Base-by-base conservation (phyloP, 2,329 filamentous ascomycete genomes). In the Aspergillus melleus region DNA sequence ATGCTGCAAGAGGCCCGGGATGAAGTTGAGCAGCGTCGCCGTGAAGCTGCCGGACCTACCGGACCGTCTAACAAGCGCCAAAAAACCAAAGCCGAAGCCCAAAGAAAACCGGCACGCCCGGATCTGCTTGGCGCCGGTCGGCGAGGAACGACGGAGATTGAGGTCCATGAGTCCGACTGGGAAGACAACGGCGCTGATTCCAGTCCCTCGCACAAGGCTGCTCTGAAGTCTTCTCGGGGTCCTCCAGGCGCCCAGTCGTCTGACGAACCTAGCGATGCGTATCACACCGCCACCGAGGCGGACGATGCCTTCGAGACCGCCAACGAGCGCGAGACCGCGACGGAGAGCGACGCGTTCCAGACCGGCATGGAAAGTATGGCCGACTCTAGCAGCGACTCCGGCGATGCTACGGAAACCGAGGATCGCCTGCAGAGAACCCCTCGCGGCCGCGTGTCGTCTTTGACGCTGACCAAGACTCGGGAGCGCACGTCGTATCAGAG, bases 1-100 rank as follows among this genome's bases (percentile, higher is more conserved):
- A 91, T 99, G 85, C 86, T 98, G 30, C 94, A 98, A 78, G 95
- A 99, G 70, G 90, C 94, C 24, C 88, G 93, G 39, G 95, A 99
- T 72, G 95, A 99, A 70, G 80, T 99, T 29, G 95, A 92, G 75
- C 77, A 86, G 51, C 85, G 88, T 61, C 82, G 85, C 52, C 81
- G 78, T 55, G 86, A 81, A 58, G 84, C 86, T 32, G 55, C 78
- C 77, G 51, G 72, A 24, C 61, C 69, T 22, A 74, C 76, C 53
- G 74, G 77, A 22, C 58, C 75, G 44, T 65, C 75, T 68, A 68
- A 74, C 68, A 87, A 86, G 76, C 82, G 85, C 65, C 74, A 85
- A 72, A 79, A 89, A 83, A 74, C 86, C 79, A 82, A 89, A 74
- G 74, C 86, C 2, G 83, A 87, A 5, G 84, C 86, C 55, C 88